Evolutionary conservation across 805 yeast genomes (phyloP).

Genomic region (Clavispora asparagi): DNA sequence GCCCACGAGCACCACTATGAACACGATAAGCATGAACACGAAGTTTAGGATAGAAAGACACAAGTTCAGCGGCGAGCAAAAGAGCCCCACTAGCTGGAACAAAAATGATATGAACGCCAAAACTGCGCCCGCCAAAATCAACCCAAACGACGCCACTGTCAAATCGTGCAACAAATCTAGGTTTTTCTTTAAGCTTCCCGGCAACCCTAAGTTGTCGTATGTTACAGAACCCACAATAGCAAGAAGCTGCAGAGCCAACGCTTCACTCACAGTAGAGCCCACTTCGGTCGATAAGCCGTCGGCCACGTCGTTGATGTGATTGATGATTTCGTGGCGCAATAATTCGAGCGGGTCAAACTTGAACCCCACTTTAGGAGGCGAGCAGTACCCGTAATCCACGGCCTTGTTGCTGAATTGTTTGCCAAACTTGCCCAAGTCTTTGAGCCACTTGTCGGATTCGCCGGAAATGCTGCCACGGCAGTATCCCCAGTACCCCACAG

Average conservation of each 20-base stretch:
- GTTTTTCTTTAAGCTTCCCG: slow-evolving; percentile 47
- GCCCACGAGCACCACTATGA: slow-evolving; percentile 40
- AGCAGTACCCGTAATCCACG: slow-evolving; percentile 45
- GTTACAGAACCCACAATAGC: slow-evolving; percentile 13
- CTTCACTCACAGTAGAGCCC: not conserved
- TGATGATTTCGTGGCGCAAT: slow-evolving; percentile 28
- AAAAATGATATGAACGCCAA: slow-evolving; percentile 41
- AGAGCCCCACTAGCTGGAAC: slow-evolving; percentile 43
- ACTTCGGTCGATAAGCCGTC: slow-evolving; percentile 16
- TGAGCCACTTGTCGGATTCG: not conserved
- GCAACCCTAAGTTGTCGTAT: slow-evolving; percentile 41
- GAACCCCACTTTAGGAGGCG: slow-evolving; percentile 50
- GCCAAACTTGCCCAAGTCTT: slow-evolving; percentile 10
- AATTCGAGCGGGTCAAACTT: slow-evolving; percentile 47
- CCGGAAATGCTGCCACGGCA: slow-evolving; percentile 28
- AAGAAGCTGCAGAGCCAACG: slow-evolving; percentile 5
- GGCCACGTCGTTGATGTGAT: slow-evolving; percentile 19
- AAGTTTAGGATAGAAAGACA: slow-evolving; percentile 43
- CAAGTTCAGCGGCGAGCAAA: slow-evolving; percentile 38
- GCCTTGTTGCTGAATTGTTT: slow-evolving; percentile 23
- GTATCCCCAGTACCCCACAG: slow-evolving; percentile 40
- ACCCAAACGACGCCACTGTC: slow-evolving; percentile 52
- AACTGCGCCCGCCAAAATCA: slow-evolving; percentile 27
- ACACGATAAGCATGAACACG: slow-evolving; percentile 39
- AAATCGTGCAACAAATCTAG: slow-evolving; percentile 40